These are phyloP conservation scores for Gleditsia sinensis DNA, from an alignment of 306 rosid species.

Conservation along the genomic window DNA sequence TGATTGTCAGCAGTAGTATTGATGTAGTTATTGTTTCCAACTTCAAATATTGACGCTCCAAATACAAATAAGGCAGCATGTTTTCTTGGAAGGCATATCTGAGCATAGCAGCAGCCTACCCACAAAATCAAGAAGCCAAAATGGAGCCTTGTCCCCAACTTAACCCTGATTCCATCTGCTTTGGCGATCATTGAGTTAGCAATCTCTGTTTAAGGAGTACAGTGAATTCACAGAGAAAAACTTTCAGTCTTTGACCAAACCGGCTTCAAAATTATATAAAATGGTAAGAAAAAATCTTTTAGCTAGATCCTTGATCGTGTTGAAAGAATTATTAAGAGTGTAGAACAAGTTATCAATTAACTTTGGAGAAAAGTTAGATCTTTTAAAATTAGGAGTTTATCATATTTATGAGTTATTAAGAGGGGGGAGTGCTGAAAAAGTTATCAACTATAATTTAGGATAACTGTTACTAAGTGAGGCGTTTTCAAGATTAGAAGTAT, in stretches of 20 bases:
- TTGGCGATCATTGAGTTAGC: background rate
- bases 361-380: no score
- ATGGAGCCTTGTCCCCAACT: background rate
- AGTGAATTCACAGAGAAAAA: background rate
- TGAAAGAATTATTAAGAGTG: no score
- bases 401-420: no score
- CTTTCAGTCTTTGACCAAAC: background rate
- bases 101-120: background rate
- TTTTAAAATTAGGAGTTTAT: no score
- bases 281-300: no score
- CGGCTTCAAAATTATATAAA: no score
- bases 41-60: slow-evolving; percentile 43
- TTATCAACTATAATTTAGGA: no score
- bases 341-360: no score
- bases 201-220: background rate
- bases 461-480: no score
- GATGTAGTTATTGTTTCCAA: slow-evolving; percentile 49
- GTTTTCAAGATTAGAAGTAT: no score
- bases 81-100: background rate
- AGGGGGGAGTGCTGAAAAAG: no score
- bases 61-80: slow-evolving; percentile 41
- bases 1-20: background rate
- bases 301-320: no score
- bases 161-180: background rate
- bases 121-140: background rate